Evolutionary conservation across 345 rosid genomes (phyloP), one percentile per base, ranked within the genome.

Genomic region (Populus pruinosa): DNA sequence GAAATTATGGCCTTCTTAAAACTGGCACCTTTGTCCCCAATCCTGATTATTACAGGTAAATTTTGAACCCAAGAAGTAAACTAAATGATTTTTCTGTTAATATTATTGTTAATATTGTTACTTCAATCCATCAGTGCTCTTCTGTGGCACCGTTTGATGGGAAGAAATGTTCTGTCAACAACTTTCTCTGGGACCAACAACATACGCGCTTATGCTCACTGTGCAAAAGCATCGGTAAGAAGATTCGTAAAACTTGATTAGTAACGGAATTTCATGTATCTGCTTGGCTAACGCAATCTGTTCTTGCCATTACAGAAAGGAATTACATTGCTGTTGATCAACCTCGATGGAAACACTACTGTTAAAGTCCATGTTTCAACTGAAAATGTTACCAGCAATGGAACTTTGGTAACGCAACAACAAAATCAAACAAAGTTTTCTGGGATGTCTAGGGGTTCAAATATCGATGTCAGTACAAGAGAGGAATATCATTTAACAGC

Each of bases 1-100:
- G 94, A 67, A 84, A 87, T 70, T 88, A 88, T 20, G 92, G 94
- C 29, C 76, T 86, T 14, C 91, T 90, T 36, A 70, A 87, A 78
- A 84, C 88, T 3, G 31, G 9, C 20, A 87, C 87, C 1, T 88
- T 80, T 72, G 78, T 49, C 13, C 94, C 92, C 38, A 86, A 87
- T 79, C 92, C 90, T 36, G 90, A 78, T 75, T 87, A 84, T 76
- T 87, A 85, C 71, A 84, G 91, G 88, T 83, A 70, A 69, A 63
- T 20, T 13, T 55, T 5, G 67, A 71, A 55, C 50, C 35, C 31
- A 21, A 35, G 21, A 18, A 18, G 59, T 53, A 17, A 11, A 31
- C 16, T 31, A 25, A 65, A 65, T 29, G 36, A 31, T 5, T 14
- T 31, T 27, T 6, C 36, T 5, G 18, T 6, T 43, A 5, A 11